Evolutionary conservation across 495 filamentous ascomycete genomes (phyloP).

Genomic region (Letharia lupina): DNA sequence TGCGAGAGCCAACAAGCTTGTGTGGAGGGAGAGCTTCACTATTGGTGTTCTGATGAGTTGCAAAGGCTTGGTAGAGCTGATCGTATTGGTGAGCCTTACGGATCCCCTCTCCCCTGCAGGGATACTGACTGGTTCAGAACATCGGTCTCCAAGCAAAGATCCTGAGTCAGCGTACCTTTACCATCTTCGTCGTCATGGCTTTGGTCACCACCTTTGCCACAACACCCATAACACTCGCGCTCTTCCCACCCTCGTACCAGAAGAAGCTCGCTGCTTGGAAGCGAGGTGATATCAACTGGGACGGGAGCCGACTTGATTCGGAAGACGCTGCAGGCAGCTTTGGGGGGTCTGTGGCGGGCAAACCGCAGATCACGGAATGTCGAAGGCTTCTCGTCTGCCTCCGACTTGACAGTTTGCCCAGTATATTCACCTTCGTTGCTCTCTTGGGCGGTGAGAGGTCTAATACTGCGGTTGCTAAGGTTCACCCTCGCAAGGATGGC

Average conservation of each 20-base stretch:
- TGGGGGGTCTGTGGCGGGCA: constrained; percentile 32
- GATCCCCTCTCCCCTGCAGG: background rate
- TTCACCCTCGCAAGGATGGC: constrained; percentile 33
- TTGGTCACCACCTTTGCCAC: constrained; percentile 87
- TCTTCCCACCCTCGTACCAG: constrained; percentile 89
- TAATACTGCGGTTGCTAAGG: constrained; percentile 33
- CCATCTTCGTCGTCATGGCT: constrained; percentile 98
- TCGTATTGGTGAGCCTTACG: constrained; percentile 65
- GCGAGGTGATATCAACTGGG: constrained; percentile 89
- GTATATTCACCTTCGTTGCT: constrained; percentile 74
- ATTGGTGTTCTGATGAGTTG: constrained; percentile 96
- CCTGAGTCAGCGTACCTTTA: constrained; percentile 79
- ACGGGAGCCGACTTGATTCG: constrained; percentile 50
- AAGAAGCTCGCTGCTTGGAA: constrained; percentile 86
- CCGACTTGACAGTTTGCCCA: constrained; percentile 82
- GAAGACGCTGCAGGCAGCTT: constrained; percentile 31
- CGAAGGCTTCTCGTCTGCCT: constrained; percentile 57
- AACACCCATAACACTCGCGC: constrained; percentile 64
- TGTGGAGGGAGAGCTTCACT: constrained; percentile 89
- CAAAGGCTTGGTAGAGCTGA: constrained; percentile 91
- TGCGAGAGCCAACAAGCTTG: constrained; percentile 63
- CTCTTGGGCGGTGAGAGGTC: constrained; percentile 54
- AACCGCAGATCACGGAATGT: constrained; percentile 31
- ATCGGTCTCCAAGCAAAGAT: constrained; percentile 91
- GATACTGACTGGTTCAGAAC: constrained; percentile 48